These are phyloP conservation scores for Striga hermonthica DNA, from an alignment of 305 asterid genomes.

Conservation along the genomic window DNA sequence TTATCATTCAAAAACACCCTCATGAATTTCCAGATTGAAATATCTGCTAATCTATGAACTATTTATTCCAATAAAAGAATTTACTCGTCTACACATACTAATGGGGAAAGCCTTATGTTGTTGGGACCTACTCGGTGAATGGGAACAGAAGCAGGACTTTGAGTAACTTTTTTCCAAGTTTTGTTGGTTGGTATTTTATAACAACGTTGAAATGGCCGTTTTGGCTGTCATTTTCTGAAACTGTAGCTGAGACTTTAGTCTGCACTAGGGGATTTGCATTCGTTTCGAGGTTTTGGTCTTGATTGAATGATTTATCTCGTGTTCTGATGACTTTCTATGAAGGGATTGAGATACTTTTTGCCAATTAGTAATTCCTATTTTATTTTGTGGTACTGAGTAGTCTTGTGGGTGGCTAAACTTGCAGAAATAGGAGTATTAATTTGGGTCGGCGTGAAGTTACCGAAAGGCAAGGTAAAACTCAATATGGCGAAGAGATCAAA, in stretches of 20 bases:
- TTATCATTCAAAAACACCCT: constrained; percentile 14
- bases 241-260: no score
- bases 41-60: not conserved
- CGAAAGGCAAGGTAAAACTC: constrained; percentile 27
- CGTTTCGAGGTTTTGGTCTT: constrained; percentile 1
- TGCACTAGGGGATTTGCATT: no score
- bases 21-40: not conserved
- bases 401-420: constrained; percentile 30
- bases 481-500: constrained; percentile 78
- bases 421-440: constrained; percentile 30
- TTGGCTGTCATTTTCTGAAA: no score
- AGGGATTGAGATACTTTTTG: constrained; percentile 16
- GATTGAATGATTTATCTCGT: not conserved
- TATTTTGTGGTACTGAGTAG: constrained; percentile 10
- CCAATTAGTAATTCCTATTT: constrained; percentile 5
- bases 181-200: no score
- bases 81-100: not conserved
- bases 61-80: not conserved
- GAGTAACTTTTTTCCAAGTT: no score
- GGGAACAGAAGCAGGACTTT: no score
- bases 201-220: no score
- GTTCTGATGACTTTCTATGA: not conserved
- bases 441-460: constrained; percentile 29
- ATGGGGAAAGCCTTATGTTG: no score
- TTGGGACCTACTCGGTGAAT: no score